Evolutionary conservation across 2,329 filamentous ascomycete genomes (phyloP).

Genomic region (Sporothrix curviconia): DNA sequence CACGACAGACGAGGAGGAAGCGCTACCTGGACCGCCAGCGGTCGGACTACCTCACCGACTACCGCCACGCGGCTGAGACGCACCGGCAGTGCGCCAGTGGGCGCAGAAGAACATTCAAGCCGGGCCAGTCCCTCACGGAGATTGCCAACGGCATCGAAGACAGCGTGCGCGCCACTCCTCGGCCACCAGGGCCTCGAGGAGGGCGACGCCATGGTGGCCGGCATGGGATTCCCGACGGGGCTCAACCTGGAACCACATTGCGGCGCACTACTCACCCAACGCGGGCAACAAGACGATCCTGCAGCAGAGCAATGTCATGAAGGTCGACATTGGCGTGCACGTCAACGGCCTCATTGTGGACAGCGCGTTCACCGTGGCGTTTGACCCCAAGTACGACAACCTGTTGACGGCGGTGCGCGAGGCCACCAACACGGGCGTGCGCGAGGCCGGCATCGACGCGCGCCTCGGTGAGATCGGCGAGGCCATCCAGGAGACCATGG

Average conservation of each 20-base stretch:
- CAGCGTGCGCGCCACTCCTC: constrained; percentile 64
- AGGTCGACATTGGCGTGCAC: constrained; percentile 77
- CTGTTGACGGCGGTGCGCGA: constrained; percentile 66
- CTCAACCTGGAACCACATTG: constrained; percentile 76
- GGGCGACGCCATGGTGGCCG: constrained; percentile 67
- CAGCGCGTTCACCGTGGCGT: constrained; percentile 72
- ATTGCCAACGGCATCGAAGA: constrained; percentile 80
- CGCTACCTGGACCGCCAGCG: constrained; percentile 74
- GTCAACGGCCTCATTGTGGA: constrained; percentile 75
- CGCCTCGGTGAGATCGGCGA: constrained; percentile 80
- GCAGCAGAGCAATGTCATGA: constrained; percentile 68
- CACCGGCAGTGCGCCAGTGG: constrained; percentile 78
- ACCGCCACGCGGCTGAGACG: constrained; percentile 70
- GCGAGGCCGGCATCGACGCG: constrained; percentile 87
- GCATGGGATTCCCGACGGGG: constrained; percentile 78
- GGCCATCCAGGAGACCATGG: constrained; percentile 84
- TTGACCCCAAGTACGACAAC: constrained; percentile 68
- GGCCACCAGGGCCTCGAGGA: constrained; percentile 70
- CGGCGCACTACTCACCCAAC: constrained; percentile 78
- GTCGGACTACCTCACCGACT: constrained; percentile 69
- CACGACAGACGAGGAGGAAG: constrained; percentile 79
- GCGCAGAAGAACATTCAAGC: constrained; percentile 72
- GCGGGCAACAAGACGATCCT: constrained; percentile 73
- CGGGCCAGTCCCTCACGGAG: constrained; percentile 68
- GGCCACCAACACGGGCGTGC: constrained; percentile 79